These are phyloP conservation scores for Tulasnella calospora DNA, from an alignment of 768 basidiomycete species.

Conservation along the genomic window DNA sequence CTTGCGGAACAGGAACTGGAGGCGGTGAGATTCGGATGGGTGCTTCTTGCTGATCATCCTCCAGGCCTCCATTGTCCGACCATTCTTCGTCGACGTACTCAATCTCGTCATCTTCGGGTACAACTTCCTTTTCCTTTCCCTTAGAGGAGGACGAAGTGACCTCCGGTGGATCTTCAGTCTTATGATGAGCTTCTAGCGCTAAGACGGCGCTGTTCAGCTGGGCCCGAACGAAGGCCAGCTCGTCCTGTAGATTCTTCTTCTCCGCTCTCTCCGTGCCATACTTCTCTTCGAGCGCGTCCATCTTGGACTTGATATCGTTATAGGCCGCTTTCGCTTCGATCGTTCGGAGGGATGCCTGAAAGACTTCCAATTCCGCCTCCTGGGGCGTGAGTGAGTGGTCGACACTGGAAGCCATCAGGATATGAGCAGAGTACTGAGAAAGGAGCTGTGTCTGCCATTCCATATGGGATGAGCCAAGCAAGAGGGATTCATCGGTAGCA, in stretches of 20 bases:
- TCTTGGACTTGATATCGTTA: conserved; percentile 37
- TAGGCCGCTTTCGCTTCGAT: conserved; percentile 44
- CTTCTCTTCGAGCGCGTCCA: neutral
- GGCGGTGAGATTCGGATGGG: neutral
- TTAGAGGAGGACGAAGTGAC: neutral
- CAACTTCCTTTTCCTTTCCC: neutral
- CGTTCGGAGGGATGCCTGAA: conserved; percentile 50
- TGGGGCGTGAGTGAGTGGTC: neutral
- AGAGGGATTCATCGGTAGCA: conserved; percentile 18
- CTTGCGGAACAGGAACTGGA: neutral
- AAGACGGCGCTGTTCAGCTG: neutral
- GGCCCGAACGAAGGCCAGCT: neutral
- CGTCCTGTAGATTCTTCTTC: neutral
- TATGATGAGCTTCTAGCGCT: neutral
- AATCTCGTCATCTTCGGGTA: neutral
- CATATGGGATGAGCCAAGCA: conserved; percentile 36
- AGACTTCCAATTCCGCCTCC: conserved; percentile 30
- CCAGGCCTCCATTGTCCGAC: neutral
- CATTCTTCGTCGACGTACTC: neutral
- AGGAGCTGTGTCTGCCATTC: conserved; percentile 64
- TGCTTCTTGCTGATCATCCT: neutral
- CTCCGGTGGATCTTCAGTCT: neutral
- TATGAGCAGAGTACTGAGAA: conserved; percentile 54
- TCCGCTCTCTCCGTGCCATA: neutral
- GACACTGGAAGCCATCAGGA: conserved; percentile 40